A percentile compares a stretch with the other conserved stretches of the same genome.
These are phyloP conservation scores for Trichosanthes truncata DNA, from an alignment of 306 rosid species.

Conservation along the genomic window DNA sequence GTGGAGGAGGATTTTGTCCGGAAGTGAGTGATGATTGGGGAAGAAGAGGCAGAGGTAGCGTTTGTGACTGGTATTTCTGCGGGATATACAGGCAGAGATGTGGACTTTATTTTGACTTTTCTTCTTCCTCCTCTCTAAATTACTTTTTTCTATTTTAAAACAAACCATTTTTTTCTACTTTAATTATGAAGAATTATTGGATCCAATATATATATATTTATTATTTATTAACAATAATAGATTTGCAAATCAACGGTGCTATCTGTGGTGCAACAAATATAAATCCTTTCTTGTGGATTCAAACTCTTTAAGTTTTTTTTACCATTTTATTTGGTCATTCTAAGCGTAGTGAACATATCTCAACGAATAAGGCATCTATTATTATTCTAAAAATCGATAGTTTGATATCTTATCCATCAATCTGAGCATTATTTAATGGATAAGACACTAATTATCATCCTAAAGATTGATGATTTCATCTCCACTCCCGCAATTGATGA, in stretches of 20 bases:
- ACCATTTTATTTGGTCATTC: too few species aligned
- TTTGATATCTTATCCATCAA: too few species aligned
- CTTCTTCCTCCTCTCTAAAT: not conserved
- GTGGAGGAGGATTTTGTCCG: slow-evolving; percentile 5
- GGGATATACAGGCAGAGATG: slow-evolving; percentile 3
- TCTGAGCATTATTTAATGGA: too few species aligned
- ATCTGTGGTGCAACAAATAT: not conserved
- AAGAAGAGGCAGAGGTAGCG: not conserved
- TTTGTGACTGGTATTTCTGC: slow-evolving; percentile 5
- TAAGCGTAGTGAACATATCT: too few species aligned
- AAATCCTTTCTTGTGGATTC: too few species aligned
- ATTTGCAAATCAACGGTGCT: not conserved
- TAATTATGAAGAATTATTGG: not conserved
- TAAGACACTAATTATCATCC: too few species aligned
- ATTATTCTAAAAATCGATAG: too few species aligned
- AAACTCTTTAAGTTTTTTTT: too few species aligned
- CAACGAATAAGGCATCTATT: too few species aligned
- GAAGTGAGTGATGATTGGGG: slow-evolving; percentile 7
- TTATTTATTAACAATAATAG: not conserved
- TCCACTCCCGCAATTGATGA: too few species aligned
- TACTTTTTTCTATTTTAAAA: not conserved
- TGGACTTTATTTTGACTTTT: not conserved
- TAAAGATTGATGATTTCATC: too few species aligned
- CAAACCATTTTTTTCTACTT: not conserved
- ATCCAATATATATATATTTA: not conserved